These are phyloP conservation scores for Diplodia intermedia DNA, from an alignment of 2,329 filamentous ascomycete species.

Conservation along the genomic window DNA sequence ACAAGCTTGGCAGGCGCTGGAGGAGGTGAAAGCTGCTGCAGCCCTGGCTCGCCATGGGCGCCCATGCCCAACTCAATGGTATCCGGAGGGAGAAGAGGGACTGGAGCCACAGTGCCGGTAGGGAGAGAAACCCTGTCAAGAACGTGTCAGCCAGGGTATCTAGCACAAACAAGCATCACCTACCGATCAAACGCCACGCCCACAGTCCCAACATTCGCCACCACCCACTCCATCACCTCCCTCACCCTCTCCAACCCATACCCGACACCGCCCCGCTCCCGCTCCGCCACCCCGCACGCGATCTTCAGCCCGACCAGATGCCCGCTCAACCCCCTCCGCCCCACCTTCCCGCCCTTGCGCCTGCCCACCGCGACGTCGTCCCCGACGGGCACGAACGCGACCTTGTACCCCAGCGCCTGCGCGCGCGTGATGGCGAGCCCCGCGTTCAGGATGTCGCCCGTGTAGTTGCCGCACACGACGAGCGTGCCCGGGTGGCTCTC, in stretches of 20 bases:
- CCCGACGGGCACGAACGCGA: slow-evolving; percentile 66
- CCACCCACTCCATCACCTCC: slow-evolving; percentile 48
- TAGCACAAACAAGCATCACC: neutral
- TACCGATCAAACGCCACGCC: slow-evolving; percentile 20
- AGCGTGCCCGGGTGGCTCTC: slow-evolving; percentile 56
- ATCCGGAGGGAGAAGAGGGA: slow-evolving; percentile 59
- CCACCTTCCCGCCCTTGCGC: slow-evolving; percentile 63
- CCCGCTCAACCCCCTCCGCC: slow-evolving; percentile 67
- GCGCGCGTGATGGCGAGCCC: slow-evolving; percentile 66
- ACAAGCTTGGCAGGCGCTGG: slow-evolving; percentile 44
- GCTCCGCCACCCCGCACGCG: slow-evolving; percentile 61
- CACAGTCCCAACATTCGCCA: slow-evolving; percentile 42
- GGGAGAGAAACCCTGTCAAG: slow-evolving; percentile 36
- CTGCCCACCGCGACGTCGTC: slow-evolving; percentile 71
- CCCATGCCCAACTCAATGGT: slow-evolving; percentile 71
- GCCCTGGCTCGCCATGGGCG: slow-evolving; percentile 70
- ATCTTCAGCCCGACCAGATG: slow-evolving; percentile 67
- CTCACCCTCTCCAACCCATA: slow-evolving; percentile 42
- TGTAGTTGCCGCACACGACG: slow-evolving; percentile 70
- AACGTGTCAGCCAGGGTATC: neutral
- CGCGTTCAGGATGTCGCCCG: slow-evolving; percentile 68
- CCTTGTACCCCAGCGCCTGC: slow-evolving; percentile 60
- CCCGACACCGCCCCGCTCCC: slow-evolving; percentile 37
- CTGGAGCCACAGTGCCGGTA: slow-evolving; percentile 65
- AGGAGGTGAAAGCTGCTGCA: slow-evolving; percentile 61